These are phyloP conservation scores for Lophiotrema nucula DNA, from an alignment of 495 filamentous ascomycete species.

Conservation along the genomic window DNA sequence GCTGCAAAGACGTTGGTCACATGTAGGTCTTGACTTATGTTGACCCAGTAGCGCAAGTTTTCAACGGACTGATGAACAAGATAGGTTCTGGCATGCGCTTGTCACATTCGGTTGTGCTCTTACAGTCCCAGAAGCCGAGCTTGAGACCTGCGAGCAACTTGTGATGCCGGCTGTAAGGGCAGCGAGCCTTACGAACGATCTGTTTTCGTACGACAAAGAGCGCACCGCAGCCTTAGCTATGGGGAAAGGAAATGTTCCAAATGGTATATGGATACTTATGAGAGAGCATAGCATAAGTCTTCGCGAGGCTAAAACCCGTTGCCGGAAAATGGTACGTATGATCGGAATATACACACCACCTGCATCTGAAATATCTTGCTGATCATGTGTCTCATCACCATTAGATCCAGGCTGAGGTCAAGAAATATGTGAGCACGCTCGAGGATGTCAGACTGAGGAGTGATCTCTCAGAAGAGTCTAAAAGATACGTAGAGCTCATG, in stretches of 20 bases:
- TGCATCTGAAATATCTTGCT: too few relatives aligned
- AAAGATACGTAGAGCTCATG: too few relatives aligned
- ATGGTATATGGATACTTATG: slow-evolving; percentile 46
- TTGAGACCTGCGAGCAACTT: slow-evolving; percentile 31
- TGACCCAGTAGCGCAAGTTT: not conserved
- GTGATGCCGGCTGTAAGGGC: slow-evolving; percentile 32
- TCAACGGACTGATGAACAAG: too few relatives aligned
- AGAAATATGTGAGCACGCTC: too few relatives aligned
- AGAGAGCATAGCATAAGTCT: slow-evolving; percentile 31
- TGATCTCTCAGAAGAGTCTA: too few relatives aligned
- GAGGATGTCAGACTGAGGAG: too few relatives aligned
- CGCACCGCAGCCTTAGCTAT: not conserved
- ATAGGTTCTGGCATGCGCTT: slow-evolving; percentile 31
- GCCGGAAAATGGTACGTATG: too few relatives aligned
- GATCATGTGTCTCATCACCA: too few relatives aligned
- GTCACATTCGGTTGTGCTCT: slow-evolving; percentile 37
- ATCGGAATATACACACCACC: too few relatives aligned
- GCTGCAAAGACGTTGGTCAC: not conserved
- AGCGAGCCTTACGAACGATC: slow-evolving; percentile 37
- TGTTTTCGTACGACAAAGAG: slow-evolving; percentile 20
- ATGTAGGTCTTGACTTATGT: not conserved
- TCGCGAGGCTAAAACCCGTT: not conserved
- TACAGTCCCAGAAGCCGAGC: slow-evolving; percentile 33
- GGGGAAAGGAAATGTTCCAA: slow-evolving; percentile 40
- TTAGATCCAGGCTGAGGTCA: too few relatives aligned